Conservation (phyloP, 352 stramenopile genomes). For the Phytophthora capsici region DNA sequence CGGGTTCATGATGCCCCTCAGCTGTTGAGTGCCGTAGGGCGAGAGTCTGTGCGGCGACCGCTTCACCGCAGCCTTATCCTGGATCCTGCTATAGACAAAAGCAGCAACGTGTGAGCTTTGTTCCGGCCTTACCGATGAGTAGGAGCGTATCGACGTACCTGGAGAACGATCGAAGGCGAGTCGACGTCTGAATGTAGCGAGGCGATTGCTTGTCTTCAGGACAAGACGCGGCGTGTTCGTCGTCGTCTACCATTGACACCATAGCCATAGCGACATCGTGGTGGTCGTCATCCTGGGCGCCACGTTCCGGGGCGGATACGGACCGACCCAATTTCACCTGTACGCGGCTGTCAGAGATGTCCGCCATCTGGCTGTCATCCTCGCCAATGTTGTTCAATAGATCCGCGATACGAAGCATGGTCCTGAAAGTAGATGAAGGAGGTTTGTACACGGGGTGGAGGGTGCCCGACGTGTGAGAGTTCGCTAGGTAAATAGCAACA, state of each 20-base stretch:
- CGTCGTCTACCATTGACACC: constrained; percentile 34
- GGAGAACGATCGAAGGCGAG: constrained; percentile 23
- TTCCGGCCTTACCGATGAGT: not conserved
- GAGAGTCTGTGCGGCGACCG: constrained; percentile 30
- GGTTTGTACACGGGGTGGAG: constrained; percentile 34
- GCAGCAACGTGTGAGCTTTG: constrained; percentile 1
- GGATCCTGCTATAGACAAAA: constrained; percentile 20
- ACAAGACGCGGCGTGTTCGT: constrained; percentile 39
- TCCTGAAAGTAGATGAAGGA: constrained; percentile 4
- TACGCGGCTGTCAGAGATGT: constrained; percentile 1
- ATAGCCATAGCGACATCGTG: constrained; percentile 22
- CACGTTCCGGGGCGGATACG: constrained; percentile 35
- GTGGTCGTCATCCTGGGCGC: constrained; percentile 1
- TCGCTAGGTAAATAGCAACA: constrained; percentile 45
- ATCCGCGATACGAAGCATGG: constrained; percentile 43
- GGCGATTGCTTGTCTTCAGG: constrained; percentile 39
- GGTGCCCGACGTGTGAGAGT: constrained; percentile 34
- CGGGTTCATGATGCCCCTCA: constrained; percentile 33
- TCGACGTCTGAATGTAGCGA: constrained; percentile 12
- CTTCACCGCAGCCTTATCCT: constrained; percentile 41
- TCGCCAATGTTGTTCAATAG: constrained; percentile 45
- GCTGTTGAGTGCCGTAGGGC: constrained; percentile 24
- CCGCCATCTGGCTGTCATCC: constrained; percentile 27
- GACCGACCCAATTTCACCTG: constrained; percentile 38
- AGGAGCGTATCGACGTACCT: constrained; percentile 6